Evolutionary conservation across 768 basidiomycete species (phyloP).

Genomic region (Glaciozyma antarctica): DNA sequence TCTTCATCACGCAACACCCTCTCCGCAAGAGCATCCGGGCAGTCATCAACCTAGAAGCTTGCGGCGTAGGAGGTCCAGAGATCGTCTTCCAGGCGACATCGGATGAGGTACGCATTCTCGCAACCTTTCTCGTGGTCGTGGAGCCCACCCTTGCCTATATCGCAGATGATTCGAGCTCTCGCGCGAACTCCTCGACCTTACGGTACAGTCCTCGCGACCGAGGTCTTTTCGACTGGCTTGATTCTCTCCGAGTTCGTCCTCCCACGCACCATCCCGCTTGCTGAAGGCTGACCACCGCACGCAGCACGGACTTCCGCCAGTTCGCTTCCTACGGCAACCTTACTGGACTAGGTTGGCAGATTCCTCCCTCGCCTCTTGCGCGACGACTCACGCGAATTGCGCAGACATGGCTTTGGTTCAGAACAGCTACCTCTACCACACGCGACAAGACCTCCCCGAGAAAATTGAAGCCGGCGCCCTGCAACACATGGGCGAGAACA

Average conservation of each 20-base stretch:
- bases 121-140: background rate
- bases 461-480: slow-evolving; percentile 77
- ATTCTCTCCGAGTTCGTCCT: slow-evolving; percentile 68
- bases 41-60: slow-evolving; percentile 81
- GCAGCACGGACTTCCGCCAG: slow-evolving; percentile 87
- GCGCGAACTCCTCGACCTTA: slow-evolving; percentile 75
- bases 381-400: background rate
- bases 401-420: slow-evolving; percentile 84
- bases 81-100: slow-evolving; percentile 93
- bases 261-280: background rate
- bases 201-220: slow-evolving; percentile 80
- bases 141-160: background rate
- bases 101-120: slow-evolving; percentile 28
- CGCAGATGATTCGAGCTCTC: slow-evolving; percentile 75
- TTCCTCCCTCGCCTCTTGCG: background rate
- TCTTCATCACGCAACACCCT: no score
- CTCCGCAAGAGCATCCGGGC: background rate
- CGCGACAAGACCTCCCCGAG: slow-evolving; percentile 55
- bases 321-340: slow-evolving; percentile 47
- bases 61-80: slow-evolving; percentile 81
- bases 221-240: slow-evolving; percentile 84
- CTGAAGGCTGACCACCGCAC: no score
- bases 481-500: slow-evolving; percentile 83
- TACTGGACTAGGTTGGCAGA: slow-evolving; percentile 51
- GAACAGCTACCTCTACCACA: slow-evolving; percentile 62